A percentile compares a stretch with the other conserved stretches of the same genome.
These are phyloP conservation scores for Ophioceras dolichostomum DNA, from an alignment of 2,329 filamentous ascomycete species.

Conservation along the genomic window DNA sequence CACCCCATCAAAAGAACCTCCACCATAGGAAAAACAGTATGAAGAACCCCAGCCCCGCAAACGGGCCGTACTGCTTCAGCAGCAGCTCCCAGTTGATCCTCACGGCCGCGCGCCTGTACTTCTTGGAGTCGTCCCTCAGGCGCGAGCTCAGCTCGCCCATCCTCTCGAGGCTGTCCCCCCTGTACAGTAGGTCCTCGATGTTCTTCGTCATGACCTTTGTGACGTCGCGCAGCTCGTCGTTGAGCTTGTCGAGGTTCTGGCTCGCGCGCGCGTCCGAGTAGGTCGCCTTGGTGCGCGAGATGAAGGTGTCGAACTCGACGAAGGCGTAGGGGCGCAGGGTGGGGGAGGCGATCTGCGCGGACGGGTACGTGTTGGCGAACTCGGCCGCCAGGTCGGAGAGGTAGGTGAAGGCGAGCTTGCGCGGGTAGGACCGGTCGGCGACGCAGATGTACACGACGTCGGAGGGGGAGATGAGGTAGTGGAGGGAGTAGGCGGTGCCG, in stretches of 20 bases:
- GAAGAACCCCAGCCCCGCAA: conserved; percentile 69
- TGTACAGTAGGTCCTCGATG: conserved; percentile 92
- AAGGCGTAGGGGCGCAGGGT: conserved; percentile 85
- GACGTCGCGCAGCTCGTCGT: conserved; percentile 93
- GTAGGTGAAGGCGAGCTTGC: conserved; percentile 97
- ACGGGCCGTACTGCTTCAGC: conserved; percentile 91
- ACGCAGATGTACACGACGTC: conserved; percentile 88
- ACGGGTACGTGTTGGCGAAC: conserved; percentile 76
- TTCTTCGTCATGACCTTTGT: conserved; percentile 99
- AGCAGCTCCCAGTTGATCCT: conserved; percentile 97
- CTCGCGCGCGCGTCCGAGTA: conserved; percentile 88
- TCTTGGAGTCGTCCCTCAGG: conserved; percentile 83
- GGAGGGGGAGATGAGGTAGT: conserved; percentile 74
- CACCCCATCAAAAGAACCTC: conserved; percentile 64
- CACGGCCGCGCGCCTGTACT: conserved; percentile 85
- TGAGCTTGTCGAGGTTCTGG: conserved; percentile 88
- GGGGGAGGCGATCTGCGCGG: conserved; percentile 59
- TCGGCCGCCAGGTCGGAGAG: conserved; percentile 84
- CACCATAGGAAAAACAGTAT: conserved; percentile 82
- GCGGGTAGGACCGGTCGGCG: conserved; percentile 85
- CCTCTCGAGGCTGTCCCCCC: conserved; percentile 85
- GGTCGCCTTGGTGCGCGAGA: conserved; percentile 80
- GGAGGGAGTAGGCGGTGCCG: conserved; percentile 60
- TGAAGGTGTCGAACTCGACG: conserved; percentile 97
- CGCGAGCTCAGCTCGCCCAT: conserved; percentile 93